Evolutionary conservation across 2,329 filamentous ascomycete species (phyloP).

Genomic region (Penicillium capsulatum): DNA sequence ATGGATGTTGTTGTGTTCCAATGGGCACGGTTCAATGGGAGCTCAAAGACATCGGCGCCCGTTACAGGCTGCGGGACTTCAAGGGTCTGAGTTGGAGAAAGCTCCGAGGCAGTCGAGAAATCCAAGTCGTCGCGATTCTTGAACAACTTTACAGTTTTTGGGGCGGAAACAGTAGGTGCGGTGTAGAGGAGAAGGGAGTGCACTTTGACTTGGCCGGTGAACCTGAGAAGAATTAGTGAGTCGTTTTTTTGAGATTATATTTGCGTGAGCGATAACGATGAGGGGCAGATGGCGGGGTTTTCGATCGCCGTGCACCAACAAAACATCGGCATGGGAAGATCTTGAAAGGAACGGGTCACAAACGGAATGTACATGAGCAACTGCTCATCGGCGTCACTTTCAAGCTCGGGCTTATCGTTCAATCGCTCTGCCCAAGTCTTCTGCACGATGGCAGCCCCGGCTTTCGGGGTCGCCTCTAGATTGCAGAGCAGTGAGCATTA

Average conservation of each 20-base stretch:
- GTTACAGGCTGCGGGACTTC: constrained; percentile 67
- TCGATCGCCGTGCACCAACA: not conserved
- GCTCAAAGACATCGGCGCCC: constrained; percentile 67
- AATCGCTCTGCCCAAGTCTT: constrained; percentile 89
- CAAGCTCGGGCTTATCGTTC: constrained; percentile 66
- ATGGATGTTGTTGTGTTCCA: constrained; percentile 83
- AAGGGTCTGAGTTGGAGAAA: constrained; percentile 68
- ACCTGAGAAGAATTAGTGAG: constrained; percentile 50
- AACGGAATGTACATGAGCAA: constrained; percentile 88
- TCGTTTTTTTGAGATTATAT: constrained; percentile 6
- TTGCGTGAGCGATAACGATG: constrained; percentile 10
- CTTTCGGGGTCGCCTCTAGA: constrained; percentile 56
- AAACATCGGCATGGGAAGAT: not conserved
- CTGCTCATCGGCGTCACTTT: constrained; percentile 87
- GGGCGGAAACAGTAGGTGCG: constrained; percentile 65
- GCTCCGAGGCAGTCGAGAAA: constrained; percentile 69
- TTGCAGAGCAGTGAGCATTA: not conserved
- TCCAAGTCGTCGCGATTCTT: constrained; percentile 84
- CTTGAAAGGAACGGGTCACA: constrained; percentile 28
- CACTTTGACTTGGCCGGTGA: constrained; percentile 89
- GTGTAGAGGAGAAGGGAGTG: constrained; percentile 85
- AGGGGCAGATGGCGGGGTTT: constrained; percentile 27
- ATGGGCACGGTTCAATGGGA: constrained; percentile 78
- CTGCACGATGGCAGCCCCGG: constrained; percentile 71
- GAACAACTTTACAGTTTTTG: constrained; percentile 79